Percentiles rank a stretch among this genome's conserved stretches.
Conservation (phyloP, 371 early-diverging fungal species). For the Rhizomucor miehei region DNA sequence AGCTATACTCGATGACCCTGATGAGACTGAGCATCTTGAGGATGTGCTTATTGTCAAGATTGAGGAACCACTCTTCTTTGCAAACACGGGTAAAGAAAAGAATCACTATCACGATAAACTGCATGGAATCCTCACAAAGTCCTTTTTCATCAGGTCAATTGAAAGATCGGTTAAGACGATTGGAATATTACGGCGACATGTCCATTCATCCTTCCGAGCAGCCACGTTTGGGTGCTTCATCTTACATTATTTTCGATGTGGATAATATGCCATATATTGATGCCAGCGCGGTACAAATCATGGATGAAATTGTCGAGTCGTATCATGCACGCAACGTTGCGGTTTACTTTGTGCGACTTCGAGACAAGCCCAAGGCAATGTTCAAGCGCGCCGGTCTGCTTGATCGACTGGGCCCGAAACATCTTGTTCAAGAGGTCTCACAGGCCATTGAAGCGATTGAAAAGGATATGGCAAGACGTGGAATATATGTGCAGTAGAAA, state of each 20-base stretch:
- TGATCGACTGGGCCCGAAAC: slow-evolving; percentile 60
- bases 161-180: slow-evolving; percentile 85
- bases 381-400: slow-evolving; percentile 72
- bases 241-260: slow-evolving; percentile 85
- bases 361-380: slow-evolving; percentile 58
- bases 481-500: slow-evolving; percentile 3
- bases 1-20: slow-evolving; percentile 62
- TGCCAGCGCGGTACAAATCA: slow-evolving; percentile 87
- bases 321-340: slow-evolving; percentile 73
- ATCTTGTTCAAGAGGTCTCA: slow-evolving; percentile 62
- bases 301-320: slow-evolving; percentile 83
- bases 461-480: slow-evolving; percentile 36
- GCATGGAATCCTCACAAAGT: not conserved
- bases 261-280: slow-evolving; percentile 84
- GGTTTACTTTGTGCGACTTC: slow-evolving; percentile 84
- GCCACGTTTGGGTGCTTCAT: slow-evolving; percentile 62
- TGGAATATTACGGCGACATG: slow-evolving; percentile 90
- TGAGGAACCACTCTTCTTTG: slow-evolving; percentile 91
- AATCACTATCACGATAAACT: not conserved
- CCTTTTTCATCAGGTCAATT: slow-evolving; percentile 61
- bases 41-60: slow-evolving; percentile 84
- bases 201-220: slow-evolving; percentile 79
- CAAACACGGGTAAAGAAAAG: slow-evolving; percentile 68
- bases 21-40: slow-evolving; percentile 68
- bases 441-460: slow-evolving; percentile 59